Conservation (phyloP, 257 asterid species). For the Primulina huaijiensis region DNA sequence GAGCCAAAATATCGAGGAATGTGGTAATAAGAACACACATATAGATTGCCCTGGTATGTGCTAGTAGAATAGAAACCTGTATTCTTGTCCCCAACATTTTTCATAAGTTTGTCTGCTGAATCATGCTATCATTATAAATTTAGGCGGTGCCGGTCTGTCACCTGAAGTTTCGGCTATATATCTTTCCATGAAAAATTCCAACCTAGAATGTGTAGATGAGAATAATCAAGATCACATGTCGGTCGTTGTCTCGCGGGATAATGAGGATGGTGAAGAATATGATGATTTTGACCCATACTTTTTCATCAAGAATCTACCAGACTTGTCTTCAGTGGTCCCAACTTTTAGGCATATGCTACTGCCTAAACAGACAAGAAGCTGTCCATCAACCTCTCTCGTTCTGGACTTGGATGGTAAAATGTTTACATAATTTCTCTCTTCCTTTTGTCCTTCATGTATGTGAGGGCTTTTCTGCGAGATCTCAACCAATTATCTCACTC, state of each 20-base stretch:
- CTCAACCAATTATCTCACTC: background rate
- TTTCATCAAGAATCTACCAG: slow-evolving; percentile 87
- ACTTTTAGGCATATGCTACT: slow-evolving; percentile 67
- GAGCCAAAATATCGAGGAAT: slow-evolving; percentile 48
- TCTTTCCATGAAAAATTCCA: slow-evolving; percentile 62
- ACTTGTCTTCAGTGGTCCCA: slow-evolving; percentile 79
- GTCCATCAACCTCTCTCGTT: slow-evolving; percentile 89
- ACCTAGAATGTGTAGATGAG: slow-evolving; percentile 81
- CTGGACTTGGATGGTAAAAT: slow-evolving; percentile 90
- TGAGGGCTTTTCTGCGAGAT: background rate
- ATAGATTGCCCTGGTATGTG: slow-evolving; percentile 56
- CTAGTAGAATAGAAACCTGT: slow-evolving; percentile 11
- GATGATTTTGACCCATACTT: slow-evolving; percentile 91
- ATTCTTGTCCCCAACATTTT: slow-evolving; percentile 16
- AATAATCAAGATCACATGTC: slow-evolving; percentile 66
- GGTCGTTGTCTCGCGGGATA: slow-evolving; percentile 53
- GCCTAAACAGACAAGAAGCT: slow-evolving; percentile 94
- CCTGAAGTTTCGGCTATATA: slow-evolving; percentile 72
- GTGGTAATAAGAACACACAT: slow-evolving; percentile 47
- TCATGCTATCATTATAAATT: slow-evolving; percentile 32
- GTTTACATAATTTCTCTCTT: slow-evolving; percentile 14
- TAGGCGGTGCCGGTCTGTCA: slow-evolving; percentile 50
- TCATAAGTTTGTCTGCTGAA: slow-evolving; percentile 6
- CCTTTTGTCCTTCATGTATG: background rate
- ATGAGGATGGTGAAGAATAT: slow-evolving; percentile 70